A percentile compares a stretch with the other conserved stretches of the same genome.
Evolutionary conservation across 345 rosid genomes (phyloP).

Genomic region (Stellera chamaejasme): DNA sequence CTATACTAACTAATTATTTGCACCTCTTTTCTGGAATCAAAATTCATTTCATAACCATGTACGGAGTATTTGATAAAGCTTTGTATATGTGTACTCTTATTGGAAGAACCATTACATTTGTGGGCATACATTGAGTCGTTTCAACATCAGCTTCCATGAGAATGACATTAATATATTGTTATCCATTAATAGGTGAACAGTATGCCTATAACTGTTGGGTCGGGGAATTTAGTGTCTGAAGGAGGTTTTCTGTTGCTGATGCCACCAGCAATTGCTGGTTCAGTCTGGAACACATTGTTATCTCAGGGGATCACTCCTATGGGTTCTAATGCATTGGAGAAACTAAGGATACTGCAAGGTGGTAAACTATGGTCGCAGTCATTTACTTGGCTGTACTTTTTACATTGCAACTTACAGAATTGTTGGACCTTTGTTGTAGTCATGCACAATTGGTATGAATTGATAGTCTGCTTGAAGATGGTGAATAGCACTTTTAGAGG

Average conservation of each 20-base stretch:
- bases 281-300: conserved; percentile 68
- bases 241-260: conserved; percentile 74
- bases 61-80: too few relatives aligned
- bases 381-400: too few relatives aligned
- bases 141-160: too few relatives aligned
- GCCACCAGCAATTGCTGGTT: conserved; percentile 62
- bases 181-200: conserved; percentile 51
- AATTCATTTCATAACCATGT: too few relatives aligned
- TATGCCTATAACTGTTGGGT: conserved; percentile 75
- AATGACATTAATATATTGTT: neutral
- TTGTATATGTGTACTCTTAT: too few relatives aligned
- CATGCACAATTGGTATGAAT: neutral
- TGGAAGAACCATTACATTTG: too few relatives aligned
- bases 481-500: too few relatives aligned
- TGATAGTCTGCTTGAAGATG: neutral
- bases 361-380: conserved; percentile 4
- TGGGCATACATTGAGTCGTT: too few relatives aligned
- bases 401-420: neutral
- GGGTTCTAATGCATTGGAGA: conserved; percentile 94
- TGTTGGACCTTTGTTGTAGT: neutral
- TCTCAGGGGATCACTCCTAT: conserved; percentile 74
- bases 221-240: conserved; percentile 58
- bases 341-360: conserved; percentile 76
- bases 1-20: too few relatives aligned
- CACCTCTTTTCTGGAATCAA: too few relatives aligned